Percentiles rank a stretch among this genome's conserved stretches.
These are phyloP conservation scores for Picea glauca DNA, from an alignment of 75 land plant species.

Conservation along the genomic window DNA sequence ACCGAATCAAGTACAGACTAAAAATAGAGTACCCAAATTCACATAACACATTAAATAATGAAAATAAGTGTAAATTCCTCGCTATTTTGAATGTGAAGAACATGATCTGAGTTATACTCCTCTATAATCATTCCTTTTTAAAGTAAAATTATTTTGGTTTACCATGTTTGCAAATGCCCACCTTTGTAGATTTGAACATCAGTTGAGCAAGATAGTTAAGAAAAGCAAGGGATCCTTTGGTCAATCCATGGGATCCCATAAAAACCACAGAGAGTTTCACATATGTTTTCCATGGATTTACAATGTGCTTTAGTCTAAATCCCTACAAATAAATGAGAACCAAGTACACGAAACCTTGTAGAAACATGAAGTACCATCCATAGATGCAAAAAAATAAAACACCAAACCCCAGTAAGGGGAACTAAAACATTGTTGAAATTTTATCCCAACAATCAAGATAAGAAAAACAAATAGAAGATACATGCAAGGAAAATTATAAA, in stretches of 20 bases:
- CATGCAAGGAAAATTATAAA: neutral
- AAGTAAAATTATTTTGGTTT: too few species aligned
- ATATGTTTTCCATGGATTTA: conserved; percentile 94
- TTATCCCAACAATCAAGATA: too few species aligned
- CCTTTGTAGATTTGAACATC: conserved; percentile 99
- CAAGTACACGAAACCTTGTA: conserved; percentile 94
- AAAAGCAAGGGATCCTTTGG: conserved; percentile 93
- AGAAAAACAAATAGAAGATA: too few species aligned
- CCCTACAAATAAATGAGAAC: conserved; percentile 70
- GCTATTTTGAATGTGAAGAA: too few species aligned
- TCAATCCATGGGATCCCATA: conserved; percentile 95
- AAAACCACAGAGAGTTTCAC: conserved; percentile 88
- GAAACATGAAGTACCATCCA: conserved; percentile 99
- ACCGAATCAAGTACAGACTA: too few species aligned
- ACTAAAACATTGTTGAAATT: too few species aligned
- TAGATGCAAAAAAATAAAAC: conserved; percentile 50
- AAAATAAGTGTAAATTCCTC: too few species aligned
- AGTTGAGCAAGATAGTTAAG: conserved; percentile 97
- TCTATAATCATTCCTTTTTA: too few species aligned
- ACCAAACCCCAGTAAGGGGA: neutral
- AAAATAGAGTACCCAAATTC: too few species aligned
- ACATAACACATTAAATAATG: too few species aligned
- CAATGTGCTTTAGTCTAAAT: conserved; percentile 83
- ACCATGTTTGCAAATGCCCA: conserved; percentile 32
- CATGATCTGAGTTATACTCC: neutral